Evolutionary conservation across 176 grass and related monocot genomes (phyloP).

Genomic region (Rhynchospora breviuscula): DNA sequence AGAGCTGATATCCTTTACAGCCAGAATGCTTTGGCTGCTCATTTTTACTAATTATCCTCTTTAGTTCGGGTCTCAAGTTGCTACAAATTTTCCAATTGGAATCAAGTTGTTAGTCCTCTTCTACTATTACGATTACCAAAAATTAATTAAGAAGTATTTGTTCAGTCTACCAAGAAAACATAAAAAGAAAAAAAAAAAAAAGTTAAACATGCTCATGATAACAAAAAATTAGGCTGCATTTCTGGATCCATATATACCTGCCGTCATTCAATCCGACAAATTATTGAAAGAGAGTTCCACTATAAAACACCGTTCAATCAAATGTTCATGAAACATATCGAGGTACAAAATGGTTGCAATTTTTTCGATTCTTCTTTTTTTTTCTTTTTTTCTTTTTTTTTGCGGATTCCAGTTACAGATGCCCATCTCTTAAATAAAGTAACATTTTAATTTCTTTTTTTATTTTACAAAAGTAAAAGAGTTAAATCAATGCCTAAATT

Average conservation of each 20-base stretch:
- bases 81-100: slow-evolving; percentile 8
- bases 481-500: background rate
- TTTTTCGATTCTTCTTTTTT: background rate
- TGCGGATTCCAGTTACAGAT: background rate
- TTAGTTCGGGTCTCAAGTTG: background rate
- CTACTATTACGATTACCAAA: background rate
- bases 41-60: slow-evolving; percentile 20
- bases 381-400: background rate
- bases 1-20: slow-evolving; percentile 38
- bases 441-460: background rate
- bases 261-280: background rate
- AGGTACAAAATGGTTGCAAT: background rate
- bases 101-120: background rate
- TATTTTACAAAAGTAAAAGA: background rate
- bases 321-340: background rate
- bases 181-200: background rate
- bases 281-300: background rate
- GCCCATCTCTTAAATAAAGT: background rate
- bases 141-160: too few species aligned
- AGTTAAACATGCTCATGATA: background rate
- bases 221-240: background rate
- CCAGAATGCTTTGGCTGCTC: slow-evolving; percentile 48
- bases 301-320: background rate
- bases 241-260: background rate
- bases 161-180: background rate